Conservation (phyloP, 805 yeast genomes). For the Sugiyamaella smithiae region DNA sequence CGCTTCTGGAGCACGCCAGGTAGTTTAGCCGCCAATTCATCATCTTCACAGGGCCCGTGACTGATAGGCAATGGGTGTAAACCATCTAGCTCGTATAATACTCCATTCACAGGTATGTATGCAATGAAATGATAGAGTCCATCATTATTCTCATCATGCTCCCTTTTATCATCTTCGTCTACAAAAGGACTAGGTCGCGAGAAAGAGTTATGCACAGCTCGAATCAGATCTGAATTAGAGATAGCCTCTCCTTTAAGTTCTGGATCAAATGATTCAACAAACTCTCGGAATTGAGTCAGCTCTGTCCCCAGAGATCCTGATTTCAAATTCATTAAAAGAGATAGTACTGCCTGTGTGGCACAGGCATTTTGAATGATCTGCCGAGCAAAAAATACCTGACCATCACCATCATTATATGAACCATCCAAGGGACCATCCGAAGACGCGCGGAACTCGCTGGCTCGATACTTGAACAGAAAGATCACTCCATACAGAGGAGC, state of each 20-base stretch:
- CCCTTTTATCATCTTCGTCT: slow-evolving; percentile 37
- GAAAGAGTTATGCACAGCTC: slow-evolving; percentile 60
- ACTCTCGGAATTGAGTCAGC: slow-evolving; percentile 46
- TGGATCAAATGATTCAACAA: slow-evolving; percentile 53
- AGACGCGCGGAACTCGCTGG: slow-evolving; percentile 30
- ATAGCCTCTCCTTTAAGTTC: slow-evolving; percentile 59
- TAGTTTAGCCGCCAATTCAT: slow-evolving; percentile 43
- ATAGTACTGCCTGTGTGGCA: slow-evolving; percentile 69
- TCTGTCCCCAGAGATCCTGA: slow-evolving; percentile 48
- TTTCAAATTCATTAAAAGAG: slow-evolving; percentile 48
- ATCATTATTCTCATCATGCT: slow-evolving; percentile 42
- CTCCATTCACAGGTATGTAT: slow-evolving; percentile 45
- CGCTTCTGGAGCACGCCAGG: slow-evolving; percentile 47
- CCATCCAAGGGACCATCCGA: slow-evolving; percentile 42
- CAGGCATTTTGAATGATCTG: slow-evolving; percentile 68
- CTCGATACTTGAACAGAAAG: slow-evolving; percentile 59
- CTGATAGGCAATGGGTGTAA: slow-evolving; percentile 52
- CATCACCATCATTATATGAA: slow-evolving; percentile 33
- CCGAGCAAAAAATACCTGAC: slow-evolving; percentile 53
- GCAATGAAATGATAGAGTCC: slow-evolving; percentile 63
- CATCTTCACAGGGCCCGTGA: slow-evolving; percentile 45
- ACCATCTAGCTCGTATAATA: slow-evolving; percentile 62
- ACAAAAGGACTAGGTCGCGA: slow-evolving; percentile 51
- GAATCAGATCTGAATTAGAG: slow-evolving; percentile 54
- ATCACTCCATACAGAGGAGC: slow-evolving; percentile 56